Evolutionary conservation across 805 yeast species (phyloP).

Genomic region (Candida yuanshanica): DNA sequence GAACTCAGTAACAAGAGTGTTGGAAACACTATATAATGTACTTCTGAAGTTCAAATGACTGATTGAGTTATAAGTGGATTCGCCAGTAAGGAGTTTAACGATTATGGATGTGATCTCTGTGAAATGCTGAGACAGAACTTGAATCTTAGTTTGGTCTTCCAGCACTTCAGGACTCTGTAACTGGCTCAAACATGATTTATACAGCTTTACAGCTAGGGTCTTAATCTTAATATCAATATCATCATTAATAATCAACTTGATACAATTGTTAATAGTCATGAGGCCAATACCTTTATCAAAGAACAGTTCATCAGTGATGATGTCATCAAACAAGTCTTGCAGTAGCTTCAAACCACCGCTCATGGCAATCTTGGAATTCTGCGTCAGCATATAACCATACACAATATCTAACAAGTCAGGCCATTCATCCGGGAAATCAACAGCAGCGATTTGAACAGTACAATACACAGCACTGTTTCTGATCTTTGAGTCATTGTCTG

Average conservation of each 20-base stretch:
- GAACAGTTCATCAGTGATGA: slow-evolving; percentile 81
- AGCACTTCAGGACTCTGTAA: slow-evolving; percentile 46
- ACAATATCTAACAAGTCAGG: slow-evolving; percentile 55
- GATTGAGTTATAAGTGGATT: slow-evolving; percentile 6
- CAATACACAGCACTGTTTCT: slow-evolving; percentile 66
- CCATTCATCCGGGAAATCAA: slow-evolving; percentile 96
- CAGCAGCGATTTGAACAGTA: slow-evolving; percentile 77
- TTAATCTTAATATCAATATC: slow-evolving; percentile 34
- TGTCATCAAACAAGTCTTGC: slow-evolving; percentile 78
- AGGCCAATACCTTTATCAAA: slow-evolving; percentile 68
- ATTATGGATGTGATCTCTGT: slow-evolving; percentile 11
- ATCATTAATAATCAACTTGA: slow-evolving; percentile 31
- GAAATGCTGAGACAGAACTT: slow-evolving; percentile 18
- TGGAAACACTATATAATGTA: slow-evolving; percentile 12
- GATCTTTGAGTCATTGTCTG: slow-evolving; percentile 50
- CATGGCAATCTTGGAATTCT: slow-evolving; percentile 7
- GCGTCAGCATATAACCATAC: slow-evolving; percentile 33
- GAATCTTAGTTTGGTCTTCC: slow-evolving; percentile 31
- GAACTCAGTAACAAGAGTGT: slow-evolving; percentile 17
- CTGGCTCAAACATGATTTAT: slow-evolving; percentile 47
- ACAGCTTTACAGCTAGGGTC: slow-evolving; percentile 43
- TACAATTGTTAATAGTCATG: slow-evolving; percentile 46
- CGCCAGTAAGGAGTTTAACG: slow-evolving; percentile 9
- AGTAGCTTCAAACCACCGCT: slow-evolving; percentile 37
- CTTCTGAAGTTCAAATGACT: slow-evolving; percentile 13